A percentile compares a stretch with the other conserved stretches of the same genome.
phyloP scores from a whole-genome alignment of 192 early-diverging fungal species.

The Spizellomyces punctatus region DNA sequence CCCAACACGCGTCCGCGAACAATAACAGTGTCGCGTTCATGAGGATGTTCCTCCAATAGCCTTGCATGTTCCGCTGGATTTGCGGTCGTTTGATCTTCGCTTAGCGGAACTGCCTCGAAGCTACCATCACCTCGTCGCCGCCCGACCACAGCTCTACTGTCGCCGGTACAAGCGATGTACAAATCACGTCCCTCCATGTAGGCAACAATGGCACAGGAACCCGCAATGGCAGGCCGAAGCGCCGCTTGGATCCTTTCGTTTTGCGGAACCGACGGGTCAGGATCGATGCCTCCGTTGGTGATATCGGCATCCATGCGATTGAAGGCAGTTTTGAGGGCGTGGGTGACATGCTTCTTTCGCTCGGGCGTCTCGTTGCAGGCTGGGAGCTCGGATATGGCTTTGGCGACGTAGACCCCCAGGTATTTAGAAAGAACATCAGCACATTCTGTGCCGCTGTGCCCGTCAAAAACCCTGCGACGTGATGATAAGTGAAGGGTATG shows the following conservation, averaged over 20 bases:
- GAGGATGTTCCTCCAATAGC: constrained; percentile 57
- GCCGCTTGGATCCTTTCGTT: constrained; percentile 11
- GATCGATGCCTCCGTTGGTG: constrained; percentile 42
- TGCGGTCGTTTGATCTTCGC: constrained; percentile 46
- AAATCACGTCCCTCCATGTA: constrained; percentile 51
- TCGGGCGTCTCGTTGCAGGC: neutral
- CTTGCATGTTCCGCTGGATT: constrained; percentile 52
- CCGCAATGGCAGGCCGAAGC: constrained; percentile 41
- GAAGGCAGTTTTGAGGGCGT: constrained; percentile 50
- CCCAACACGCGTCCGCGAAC: constrained; percentile 50
- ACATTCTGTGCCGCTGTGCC: constrained; percentile 54
- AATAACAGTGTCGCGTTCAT: constrained; percentile 48
- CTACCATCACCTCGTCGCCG: constrained; percentile 33
- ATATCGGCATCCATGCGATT: constrained; percentile 49
- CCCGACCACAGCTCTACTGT: constrained; percentile 51
- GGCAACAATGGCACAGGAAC: constrained; percentile 53
- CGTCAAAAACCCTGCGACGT: constrained; percentile 46
- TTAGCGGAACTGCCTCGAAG: constrained; percentile 38
- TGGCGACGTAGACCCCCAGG: constrained; percentile 45
- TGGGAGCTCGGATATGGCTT: constrained; percentile 30
- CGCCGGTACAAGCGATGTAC: constrained; percentile 55
- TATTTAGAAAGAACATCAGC: constrained; percentile 40
- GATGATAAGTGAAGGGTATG: neutral
- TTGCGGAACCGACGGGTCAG: neutral
- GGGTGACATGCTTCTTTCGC: constrained; percentile 33